Evolutionary conservation across 2,329 filamentous ascomycete species (phyloP), one percentile per base, ranked within the genome.

Genomic region (Fulvia fulva): DNA sequence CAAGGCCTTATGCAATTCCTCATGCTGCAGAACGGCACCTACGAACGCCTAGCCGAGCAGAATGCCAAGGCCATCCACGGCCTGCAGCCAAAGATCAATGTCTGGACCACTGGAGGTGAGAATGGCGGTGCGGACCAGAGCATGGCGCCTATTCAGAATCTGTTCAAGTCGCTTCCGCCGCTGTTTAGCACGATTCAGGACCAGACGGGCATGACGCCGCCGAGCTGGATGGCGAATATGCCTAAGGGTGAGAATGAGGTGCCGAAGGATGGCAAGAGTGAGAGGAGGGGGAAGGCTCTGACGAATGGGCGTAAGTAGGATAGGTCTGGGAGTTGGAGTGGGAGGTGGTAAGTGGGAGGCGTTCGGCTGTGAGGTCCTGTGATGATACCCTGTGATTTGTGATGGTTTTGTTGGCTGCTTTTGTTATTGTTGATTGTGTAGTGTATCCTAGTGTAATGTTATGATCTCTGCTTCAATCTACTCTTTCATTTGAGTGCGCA

Each of bases 171-270:
- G 71, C 78, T 95, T 61, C 91, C 91, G 34, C 91, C 91, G 5
- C 80, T 95, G 21, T 86, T 95, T 77, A 86, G 83, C 9, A 95
- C 91, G 0, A 93, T 96, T 68, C 87, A 94, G 66, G 90, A 95
- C 60, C 91, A 96, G 78, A 95, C 90, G 0, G 90, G 90, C 0
- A 91, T 95, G 68, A 81, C 82, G 0, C 84, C 92, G 6, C 91
- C 91, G 1, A 83, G 83, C 67, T 95, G 91, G 91, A 63, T 67
- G 56, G 79, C 79, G 56, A 77, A 82, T 66, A 81, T 84, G 79
- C 80, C 80, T 7, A 51, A 46, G 54, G 28, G 12, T 28, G 49
- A 57, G 45, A 28, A 46, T 11, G 16, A 28, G 19, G 19, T 14
- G 16, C 23, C 16, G 16, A 25, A 25, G 45, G 16, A 9, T 34